Conservation (phyloP, 805 yeast species). For the Lipomyces starkeyi region DNA sequence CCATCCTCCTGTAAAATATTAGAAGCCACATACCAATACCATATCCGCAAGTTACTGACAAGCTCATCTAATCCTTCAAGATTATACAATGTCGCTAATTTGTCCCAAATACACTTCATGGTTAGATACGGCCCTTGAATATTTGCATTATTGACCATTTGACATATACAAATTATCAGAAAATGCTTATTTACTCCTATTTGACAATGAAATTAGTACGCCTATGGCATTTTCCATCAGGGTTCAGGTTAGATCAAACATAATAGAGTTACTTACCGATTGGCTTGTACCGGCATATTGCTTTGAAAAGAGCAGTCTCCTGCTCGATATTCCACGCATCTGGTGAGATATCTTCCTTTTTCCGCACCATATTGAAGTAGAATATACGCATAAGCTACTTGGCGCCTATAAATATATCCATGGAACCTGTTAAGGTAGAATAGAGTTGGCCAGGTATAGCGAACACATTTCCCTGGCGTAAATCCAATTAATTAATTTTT, state of each 20-base stretch:
- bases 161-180: constrained; percentile 46
- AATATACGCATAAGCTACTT: background rate
- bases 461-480: too few species aligned
- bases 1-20: constrained; percentile 37
- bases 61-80: constrained; percentile 62
- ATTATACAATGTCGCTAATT: constrained; percentile 60
- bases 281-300: constrained; percentile 71
- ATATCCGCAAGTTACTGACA: constrained; percentile 44
- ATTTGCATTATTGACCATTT: constrained; percentile 41
- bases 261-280: constrained; percentile 55
- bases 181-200: constrained; percentile 46
- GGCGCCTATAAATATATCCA: background rate
- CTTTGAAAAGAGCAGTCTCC: constrained; percentile 64
- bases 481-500: too few species aligned
- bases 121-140: constrained; percentile 46
- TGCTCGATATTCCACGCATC: constrained; percentile 62
- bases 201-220: background rate
- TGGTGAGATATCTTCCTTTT: constrained; percentile 20
- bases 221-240: background rate
- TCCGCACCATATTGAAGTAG: constrained; percentile 12
- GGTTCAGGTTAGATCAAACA: background rate
- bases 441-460: too few species aligned
- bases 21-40: background rate
- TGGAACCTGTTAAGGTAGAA: background rate
- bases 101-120: constrained; percentile 62